Evolutionary conservation across 164 flowering plant species (phyloP).

Genomic region (Dillenia suffruticosa): DNA sequence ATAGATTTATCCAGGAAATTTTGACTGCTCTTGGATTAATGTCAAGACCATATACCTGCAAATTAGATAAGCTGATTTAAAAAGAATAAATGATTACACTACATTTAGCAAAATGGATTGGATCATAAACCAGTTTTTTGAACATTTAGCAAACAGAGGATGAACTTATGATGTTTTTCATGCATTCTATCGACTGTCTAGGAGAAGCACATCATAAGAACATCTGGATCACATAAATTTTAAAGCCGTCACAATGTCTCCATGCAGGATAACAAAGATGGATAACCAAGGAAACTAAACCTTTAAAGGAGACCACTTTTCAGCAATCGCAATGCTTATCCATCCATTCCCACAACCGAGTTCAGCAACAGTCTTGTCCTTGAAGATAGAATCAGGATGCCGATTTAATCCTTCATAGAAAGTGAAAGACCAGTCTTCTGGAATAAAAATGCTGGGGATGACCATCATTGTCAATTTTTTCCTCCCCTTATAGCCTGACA

Average conservation of each 20-base stretch:
- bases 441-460: conserved; percentile 92
- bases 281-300: conserved; percentile 22
- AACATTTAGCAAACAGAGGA: too few species aligned
- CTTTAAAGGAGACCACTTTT: conserved; percentile 90
- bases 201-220: background rate
- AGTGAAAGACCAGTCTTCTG: conserved; percentile 98
- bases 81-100: too few species aligned
- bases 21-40: conserved; percentile 97
- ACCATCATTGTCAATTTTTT: conserved; percentile 87
- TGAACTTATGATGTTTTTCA: too few species aligned
- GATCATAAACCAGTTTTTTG: too few species aligned
- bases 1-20: conserved; percentile 87
- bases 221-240: background rate
- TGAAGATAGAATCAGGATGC: conserved; percentile 82
- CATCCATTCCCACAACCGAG: conserved; percentile 99
- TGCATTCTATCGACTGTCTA: too few species aligned
- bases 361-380: conserved; percentile 86
- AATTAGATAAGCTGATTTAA: background rate
- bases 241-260: too few species aligned
- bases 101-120: too few species aligned
- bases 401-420: conserved; percentile 94
- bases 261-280: too few species aligned
- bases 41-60: conserved; percentile 96
- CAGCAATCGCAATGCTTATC: conserved; percentile 96
- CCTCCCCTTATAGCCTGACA: conserved; percentile 56